These are phyloP conservation scores for Artemisia argyi DNA, from an alignment of 129 eudicot genomes.

Conservation along the genomic window DNA sequence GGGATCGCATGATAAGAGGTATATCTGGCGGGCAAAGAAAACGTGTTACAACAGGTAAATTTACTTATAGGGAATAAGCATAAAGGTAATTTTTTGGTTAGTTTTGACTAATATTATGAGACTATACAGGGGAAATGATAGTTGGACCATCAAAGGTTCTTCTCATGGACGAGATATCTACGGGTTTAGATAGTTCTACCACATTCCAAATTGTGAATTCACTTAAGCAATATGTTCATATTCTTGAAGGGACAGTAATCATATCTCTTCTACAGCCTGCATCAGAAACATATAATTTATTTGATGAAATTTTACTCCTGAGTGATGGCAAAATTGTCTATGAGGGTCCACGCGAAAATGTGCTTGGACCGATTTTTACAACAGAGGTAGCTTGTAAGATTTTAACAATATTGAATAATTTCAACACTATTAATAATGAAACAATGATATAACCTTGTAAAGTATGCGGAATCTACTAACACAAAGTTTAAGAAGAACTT, in stretches of 20 bases:
- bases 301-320: slow-evolving; percentile 69
- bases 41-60: slow-evolving; percentile 45
- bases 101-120: not conserved
- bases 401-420: too few species aligned
- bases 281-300: slow-evolving; percentile 68
- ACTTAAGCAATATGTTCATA: slow-evolving; percentile 54
- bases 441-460: too few species aligned
- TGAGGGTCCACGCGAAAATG: slow-evolving; percentile 71
- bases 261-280: slow-evolving; percentile 81
- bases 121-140: slow-evolving; percentile 56
- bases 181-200: slow-evolving; percentile 76
- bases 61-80: not conserved
- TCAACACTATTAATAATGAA: too few species aligned
- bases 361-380: too few species aligned
- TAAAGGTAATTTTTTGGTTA: not conserved
- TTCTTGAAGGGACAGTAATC: slow-evolving; percentile 59
- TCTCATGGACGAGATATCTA: slow-evolving; percentile 73
- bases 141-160: slow-evolving; percentile 64
- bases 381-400: too few species aligned
- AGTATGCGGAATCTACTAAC: too few species aligned
- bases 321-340: slow-evolving; percentile 70
- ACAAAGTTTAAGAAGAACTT: too few species aligned
- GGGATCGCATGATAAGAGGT: slow-evolving; percentile 40
- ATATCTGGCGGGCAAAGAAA: slow-evolving; percentile 42
- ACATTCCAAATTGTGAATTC: slow-evolving; percentile 62